Percentiles rank a stretch among this genome's conserved stretches.
Evolutionary conservation across 805 yeast species (phyloP).

Genomic region (Lipomyces oligophaga): DNA sequence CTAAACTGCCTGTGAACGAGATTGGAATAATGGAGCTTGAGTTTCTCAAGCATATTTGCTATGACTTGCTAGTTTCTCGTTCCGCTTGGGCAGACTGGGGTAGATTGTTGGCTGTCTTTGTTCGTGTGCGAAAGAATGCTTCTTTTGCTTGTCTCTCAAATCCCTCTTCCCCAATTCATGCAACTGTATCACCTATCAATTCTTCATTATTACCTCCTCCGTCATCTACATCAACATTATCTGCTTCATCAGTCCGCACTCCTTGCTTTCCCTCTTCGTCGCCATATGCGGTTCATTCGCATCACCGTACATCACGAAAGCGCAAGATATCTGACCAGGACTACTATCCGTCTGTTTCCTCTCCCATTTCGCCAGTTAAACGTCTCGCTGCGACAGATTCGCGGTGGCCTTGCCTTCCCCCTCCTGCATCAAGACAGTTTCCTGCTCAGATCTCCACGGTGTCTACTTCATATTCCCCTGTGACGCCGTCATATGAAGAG

Average conservation of each 20-base stretch:
- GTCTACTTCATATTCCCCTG: no score
- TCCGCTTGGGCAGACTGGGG: constrained; percentile 19
- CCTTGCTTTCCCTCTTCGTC: background rate
- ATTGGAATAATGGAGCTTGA: constrained; percentile 38
- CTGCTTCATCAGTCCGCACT: background rate
- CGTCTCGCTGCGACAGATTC: no score
- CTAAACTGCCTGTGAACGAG: constrained; percentile 61
- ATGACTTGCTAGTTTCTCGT: constrained; percentile 16
- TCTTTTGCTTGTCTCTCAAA: constrained; percentile 13
- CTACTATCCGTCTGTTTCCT: background rate
- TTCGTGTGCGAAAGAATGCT: constrained; percentile 11
- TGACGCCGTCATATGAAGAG: no score
- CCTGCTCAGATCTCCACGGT: no score
- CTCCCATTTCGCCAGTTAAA: constrained; percentile 2
- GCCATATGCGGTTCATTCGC: background rate
- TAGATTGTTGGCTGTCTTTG: constrained; percentile 13
- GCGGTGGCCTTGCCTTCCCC: no score
- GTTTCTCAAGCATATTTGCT: constrained; percentile 16
- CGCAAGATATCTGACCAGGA: background rate
- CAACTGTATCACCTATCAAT: no score
- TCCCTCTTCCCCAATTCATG: constrained; percentile 20
- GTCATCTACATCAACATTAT: background rate
- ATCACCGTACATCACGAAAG: no score
- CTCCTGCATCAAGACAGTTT: background rate
- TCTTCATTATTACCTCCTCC: background rate